phyloP scores from a whole-genome alignment of 192 early-diverging fungal species.

The Podila minutissima region DNA sequence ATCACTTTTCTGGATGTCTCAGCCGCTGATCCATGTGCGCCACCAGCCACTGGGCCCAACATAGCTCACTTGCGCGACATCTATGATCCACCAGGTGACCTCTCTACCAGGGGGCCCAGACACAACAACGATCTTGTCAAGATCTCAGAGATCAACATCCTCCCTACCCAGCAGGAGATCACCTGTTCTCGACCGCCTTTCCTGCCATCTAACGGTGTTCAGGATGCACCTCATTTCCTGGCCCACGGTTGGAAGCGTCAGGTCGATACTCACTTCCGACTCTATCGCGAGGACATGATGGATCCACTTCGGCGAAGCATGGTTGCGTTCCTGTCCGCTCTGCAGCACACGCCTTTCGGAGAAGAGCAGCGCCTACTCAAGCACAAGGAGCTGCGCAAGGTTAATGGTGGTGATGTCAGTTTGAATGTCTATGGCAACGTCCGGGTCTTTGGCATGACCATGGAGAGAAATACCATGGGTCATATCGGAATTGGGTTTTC shows the following conservation, averaged over 20 bases:
- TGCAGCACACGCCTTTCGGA: slow-evolving; percentile 9
- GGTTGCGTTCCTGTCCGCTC: slow-evolving; percentile 43
- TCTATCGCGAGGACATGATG: slow-evolving; percentile 68
- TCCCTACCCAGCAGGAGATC: slow-evolving; percentile 67
- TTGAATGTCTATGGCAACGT: slow-evolving; percentile 52
- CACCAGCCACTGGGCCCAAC: slow-evolving; percentile 1
- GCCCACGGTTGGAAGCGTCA: slow-evolving; percentile 55
- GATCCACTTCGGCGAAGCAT: slow-evolving; percentile 54
- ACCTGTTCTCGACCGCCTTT: slow-evolving; percentile 39
- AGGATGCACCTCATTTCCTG: slow-evolving; percentile 57
- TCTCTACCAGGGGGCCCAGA: slow-evolving; percentile 47
- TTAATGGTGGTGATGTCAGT: slow-evolving; percentile 32
- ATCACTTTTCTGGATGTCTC: not conserved
- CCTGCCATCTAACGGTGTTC: slow-evolving; percentile 59
- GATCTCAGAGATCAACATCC: slow-evolving; percentile 57
- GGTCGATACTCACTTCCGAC: slow-evolving; percentile 68
- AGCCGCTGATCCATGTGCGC: not conserved
- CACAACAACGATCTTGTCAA: slow-evolving; percentile 65
- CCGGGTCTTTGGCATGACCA: slow-evolving; percentile 36
- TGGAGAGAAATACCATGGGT: slow-evolving; percentile 26
- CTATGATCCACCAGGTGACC: slow-evolving; percentile 46
- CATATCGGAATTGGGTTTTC: slow-evolving; percentile 33
- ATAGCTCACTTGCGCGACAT: slow-evolving; percentile 27
- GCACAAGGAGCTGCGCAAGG: slow-evolving; percentile 31
- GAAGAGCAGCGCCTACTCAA: slow-evolving; percentile 12